phyloP scores from a whole-genome alignment of 2,329 filamentous ascomycete species.

The Pseudopithomyces maydicus region DNA sequence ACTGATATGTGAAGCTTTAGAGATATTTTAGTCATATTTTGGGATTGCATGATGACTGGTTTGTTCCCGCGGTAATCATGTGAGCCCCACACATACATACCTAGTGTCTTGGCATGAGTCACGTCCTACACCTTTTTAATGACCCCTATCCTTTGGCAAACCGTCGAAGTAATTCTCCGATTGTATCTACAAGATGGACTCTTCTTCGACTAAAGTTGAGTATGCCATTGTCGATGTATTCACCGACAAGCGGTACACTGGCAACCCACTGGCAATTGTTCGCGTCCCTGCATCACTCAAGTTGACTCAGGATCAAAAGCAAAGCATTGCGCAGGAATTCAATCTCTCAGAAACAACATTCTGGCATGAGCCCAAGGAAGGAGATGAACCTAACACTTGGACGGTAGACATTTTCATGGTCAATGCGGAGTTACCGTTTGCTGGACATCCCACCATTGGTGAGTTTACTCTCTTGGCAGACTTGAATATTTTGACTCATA shows the following conservation, averaged over 20 bases:
- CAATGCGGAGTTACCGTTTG: slow-evolving; percentile 59
- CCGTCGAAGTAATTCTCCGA: too few relatives aligned
- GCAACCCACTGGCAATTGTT: slow-evolving; percentile 64
- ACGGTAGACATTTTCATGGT: slow-evolving; percentile 61
- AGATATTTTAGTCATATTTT: too few relatives aligned
- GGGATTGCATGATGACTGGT: too few relatives aligned
- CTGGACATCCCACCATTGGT: slow-evolving; percentile 63
- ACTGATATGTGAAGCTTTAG: too few relatives aligned
- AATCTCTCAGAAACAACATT: slow-evolving; percentile 65
- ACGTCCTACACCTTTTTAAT: neutral
- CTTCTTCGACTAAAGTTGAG: neutral
- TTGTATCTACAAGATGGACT: neutral
- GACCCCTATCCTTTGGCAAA: neutral
- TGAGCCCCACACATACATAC: neutral
- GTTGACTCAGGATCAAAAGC: slow-evolving; percentile 56
- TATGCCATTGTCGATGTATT: slow-evolving; percentile 36
- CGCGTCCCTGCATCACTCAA: slow-evolving; percentile 45
- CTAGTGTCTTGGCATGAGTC: slow-evolving; percentile 4
- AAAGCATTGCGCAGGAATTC: slow-evolving; percentile 61
- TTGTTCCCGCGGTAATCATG: neutral
- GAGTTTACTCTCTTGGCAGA: slow-evolving; percentile 15
- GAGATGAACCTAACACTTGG: slow-evolving; percentile 40
- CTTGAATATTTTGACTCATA: neutral
- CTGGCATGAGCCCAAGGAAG: slow-evolving; percentile 47
- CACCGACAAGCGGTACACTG: slow-evolving; percentile 52